Conservation (phyloP, 768 basidiomycete species). For the Lentinus tigrinus region DNA sequence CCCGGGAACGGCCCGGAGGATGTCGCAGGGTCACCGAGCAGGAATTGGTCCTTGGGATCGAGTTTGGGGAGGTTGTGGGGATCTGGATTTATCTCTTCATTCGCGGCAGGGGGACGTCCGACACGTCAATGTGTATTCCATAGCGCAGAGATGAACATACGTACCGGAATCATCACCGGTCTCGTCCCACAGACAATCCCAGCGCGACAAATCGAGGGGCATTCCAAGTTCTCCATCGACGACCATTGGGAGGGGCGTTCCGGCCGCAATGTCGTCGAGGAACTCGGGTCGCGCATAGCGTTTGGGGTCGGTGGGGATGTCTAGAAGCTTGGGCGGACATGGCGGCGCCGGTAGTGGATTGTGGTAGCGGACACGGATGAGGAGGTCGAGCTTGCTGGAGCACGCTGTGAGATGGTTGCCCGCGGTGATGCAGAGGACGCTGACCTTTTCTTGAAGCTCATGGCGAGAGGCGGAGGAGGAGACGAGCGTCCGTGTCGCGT, state of each 20-base stretch:
- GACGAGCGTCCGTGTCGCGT: too few relatives aligned
- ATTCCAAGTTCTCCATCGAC: constrained; percentile 96
- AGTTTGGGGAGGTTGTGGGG: constrained; percentile 54
- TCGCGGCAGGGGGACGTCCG: background rate
- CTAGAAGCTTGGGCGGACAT: constrained; percentile 93
- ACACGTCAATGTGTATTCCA: background rate
- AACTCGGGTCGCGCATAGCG: constrained; percentile 89
- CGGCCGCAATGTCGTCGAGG: constrained; percentile 74
- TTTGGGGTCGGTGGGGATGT: constrained; percentile 86
- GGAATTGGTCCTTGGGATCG: constrained; percentile 74
- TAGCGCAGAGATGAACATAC: constrained; percentile 13
- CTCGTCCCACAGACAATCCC: constrained; percentile 83
- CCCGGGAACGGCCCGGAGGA: constrained; percentile 39
- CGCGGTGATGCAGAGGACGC: background rate
- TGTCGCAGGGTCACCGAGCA: constrained; percentile 66
- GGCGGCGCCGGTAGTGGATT: constrained; percentile 95
- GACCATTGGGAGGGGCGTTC: constrained; percentile 89
- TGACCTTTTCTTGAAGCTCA: constrained; percentile 59
- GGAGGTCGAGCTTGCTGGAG: constrained; percentile 45
- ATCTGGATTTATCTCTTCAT: constrained; percentile 66
- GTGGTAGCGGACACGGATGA: constrained; percentile 91
- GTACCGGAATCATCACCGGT: constrained; percentile 67
- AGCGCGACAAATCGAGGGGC: constrained; percentile 86
- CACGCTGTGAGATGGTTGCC: background rate
- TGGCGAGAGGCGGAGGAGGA: background rate